These are phyloP conservation scores for Ceratocystis cubensis DNA, from an alignment of 2,329 filamentous ascomycete genomes.

Conservation along the genomic window DNA sequence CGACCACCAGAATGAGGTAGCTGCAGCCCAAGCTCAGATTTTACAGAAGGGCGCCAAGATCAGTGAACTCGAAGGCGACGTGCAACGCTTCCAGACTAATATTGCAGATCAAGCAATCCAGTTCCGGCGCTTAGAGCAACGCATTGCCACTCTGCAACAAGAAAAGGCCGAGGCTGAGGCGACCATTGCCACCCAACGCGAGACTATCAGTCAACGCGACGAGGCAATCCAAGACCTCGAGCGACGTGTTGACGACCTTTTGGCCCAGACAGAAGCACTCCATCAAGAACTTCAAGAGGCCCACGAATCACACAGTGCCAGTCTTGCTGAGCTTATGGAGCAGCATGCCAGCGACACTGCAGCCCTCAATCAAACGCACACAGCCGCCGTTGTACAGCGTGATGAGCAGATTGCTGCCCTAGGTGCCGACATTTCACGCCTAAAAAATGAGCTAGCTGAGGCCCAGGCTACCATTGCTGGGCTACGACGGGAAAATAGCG, in stretches of 20 bases:
- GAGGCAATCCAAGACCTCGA: conserved; percentile 34
- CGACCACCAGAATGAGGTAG: conserved; percentile 33
- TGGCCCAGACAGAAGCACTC: conserved; percentile 31
- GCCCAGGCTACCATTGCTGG: conserved; percentile 12
- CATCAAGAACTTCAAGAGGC: conserved; percentile 31
- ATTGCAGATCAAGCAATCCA: neutral
- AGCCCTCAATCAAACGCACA: conserved; percentile 1
- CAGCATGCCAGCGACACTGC: conserved; percentile 2
- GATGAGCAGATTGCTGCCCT: conserved; percentile 13
- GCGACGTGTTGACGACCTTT: conserved; percentile 32
- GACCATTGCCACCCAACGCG: conserved; percentile 29
- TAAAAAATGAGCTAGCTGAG: conserved; percentile 13
- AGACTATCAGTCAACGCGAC: conserved; percentile 30
- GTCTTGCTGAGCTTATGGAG: conserved; percentile 25
- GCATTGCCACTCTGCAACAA: neutral
- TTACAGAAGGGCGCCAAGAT: conserved; percentile 32
- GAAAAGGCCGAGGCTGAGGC: conserved; percentile 26
- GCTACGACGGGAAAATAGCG: conserved; percentile 3
- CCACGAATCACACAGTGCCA: conserved; percentile 28
- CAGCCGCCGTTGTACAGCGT: conserved; percentile 3
- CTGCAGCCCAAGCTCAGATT: conserved; percentile 28
- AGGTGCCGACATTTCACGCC: conserved; percentile 14
- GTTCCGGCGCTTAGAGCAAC: neutral
- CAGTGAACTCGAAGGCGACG: conserved; percentile 36
- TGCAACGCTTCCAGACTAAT: neutral